A percentile compares a stretch with the other conserved stretches of the same genome.
Evolutionary conservation across 2,329 filamentous ascomycete species (phyloP).

Genomic region (Colletotrichum paranaense): DNA sequence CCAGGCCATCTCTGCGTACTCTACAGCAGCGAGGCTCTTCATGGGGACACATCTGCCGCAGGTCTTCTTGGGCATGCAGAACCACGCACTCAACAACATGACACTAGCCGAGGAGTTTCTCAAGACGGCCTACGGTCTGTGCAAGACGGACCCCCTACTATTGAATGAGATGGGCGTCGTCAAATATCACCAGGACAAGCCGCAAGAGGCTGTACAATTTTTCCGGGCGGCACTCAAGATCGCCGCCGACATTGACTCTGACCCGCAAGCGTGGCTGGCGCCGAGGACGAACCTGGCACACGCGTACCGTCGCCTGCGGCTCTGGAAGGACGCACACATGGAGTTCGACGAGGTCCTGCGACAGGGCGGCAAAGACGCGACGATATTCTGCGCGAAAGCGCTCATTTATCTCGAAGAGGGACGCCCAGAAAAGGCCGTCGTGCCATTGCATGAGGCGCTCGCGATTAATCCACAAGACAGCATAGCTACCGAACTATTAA

Average conservation of each 20-base stretch:
- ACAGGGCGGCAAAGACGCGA: slow-evolving; percentile 81
- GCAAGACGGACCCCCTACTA: slow-evolving; percentile 86
- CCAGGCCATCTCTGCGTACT: slow-evolving; percentile 97
- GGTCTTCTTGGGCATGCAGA: slow-evolving; percentile 97
- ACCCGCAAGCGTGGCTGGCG: slow-evolving; percentile 84
- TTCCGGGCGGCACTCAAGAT: slow-evolving; percentile 84
- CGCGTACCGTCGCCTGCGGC: slow-evolving; percentile 79
- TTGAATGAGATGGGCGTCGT: slow-evolving; percentile 97
- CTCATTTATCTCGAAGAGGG: slow-evolving; percentile 84
- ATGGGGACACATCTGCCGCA: slow-evolving; percentile 97
- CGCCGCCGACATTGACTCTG: slow-evolving; percentile 83
- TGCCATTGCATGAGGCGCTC: slow-evolving; percentile 85
- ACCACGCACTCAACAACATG: slow-evolving; percentile 96
- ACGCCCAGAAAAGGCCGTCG: slow-evolving; percentile 80
- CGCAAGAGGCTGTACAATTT: slow-evolving; percentile 79
- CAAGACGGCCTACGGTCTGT: slow-evolving; percentile 86
- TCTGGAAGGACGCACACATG: slow-evolving; percentile 76
- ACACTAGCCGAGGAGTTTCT: slow-evolving; percentile 93
- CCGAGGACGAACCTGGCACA: slow-evolving; percentile 92
- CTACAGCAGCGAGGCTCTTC: slow-evolving; percentile 92
- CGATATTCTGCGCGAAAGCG: slow-evolving; percentile 85
- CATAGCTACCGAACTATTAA: slow-evolving; percentile 82
- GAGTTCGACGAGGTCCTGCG: slow-evolving; percentile 91
- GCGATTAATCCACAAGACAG: slow-evolving; percentile 83
- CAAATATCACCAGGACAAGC: slow-evolving; percentile 89